Evolutionary conservation across 1,284 basidiomycete genomes (phyloP), one percentile per base, ranked within the genome.

Genomic region (Austroboletus niveus): DNA sequence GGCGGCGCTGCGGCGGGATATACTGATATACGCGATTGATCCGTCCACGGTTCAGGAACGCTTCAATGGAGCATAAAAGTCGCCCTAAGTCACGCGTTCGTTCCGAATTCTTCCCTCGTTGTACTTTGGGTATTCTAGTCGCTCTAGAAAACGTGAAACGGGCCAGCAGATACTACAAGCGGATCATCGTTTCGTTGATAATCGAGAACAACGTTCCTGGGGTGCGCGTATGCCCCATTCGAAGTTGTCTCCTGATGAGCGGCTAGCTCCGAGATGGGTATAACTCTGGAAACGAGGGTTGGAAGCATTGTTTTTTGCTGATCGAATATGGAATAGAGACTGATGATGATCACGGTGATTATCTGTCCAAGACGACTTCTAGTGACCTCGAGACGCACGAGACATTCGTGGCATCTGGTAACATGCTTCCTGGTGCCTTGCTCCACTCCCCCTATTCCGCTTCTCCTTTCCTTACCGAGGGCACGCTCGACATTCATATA

Each of bases 291-390:
- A 55, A 51, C 54, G 39, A 47, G 35, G 41, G 39, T 29, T 39
- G 42, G 46, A 43, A 54, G 49, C 45, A 12, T n/a, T 5, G 22
- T 24, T 17, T 6, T 32, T 40, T 38, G 49, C 49, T 48, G 53
- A 60, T 62, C 59, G 6, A 52, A 56, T 51, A 34, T 39, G 54
- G 62, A 59, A 63, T 47, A 38, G 52, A 36, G 51, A 34, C 53
- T 14, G 47, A 49, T 48, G 62, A 54, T 51, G 51, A 58, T 58
- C 51, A 40, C 65, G 63, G 65, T 47, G 52, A 64, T 66, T 56
- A 64, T 60, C 46, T 46, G 22, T 31, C 17, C 31, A 49, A 43
- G 42, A 46, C 49, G 48, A 48, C 35, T 36, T 36, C 35, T 36
- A 36, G 35, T n/a, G 35, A 36, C 35, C 32, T 36, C 35, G 8